These are phyloP conservation scores for Dillenia turbinata DNA, from an alignment of 164 flowering plant genomes.

Conservation along the genomic window DNA sequence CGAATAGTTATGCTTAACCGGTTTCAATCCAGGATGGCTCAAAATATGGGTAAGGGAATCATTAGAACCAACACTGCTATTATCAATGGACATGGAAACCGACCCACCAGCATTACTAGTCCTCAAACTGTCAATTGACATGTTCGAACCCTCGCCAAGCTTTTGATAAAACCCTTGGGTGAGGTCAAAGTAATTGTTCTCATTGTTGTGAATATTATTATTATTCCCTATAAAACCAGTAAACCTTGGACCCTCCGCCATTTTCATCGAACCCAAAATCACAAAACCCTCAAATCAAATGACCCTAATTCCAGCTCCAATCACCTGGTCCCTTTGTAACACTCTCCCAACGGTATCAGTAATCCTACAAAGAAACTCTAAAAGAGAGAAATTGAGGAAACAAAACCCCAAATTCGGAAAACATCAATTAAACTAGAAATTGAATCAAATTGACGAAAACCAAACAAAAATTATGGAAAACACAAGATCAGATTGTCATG, in stretches of 20 bases:
- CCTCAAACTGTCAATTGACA: slow-evolving; percentile 8
- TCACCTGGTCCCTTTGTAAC: too few relatives aligned
- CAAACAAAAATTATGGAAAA: too few relatives aligned
- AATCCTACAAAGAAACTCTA: background rate
- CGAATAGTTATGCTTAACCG: slow-evolving; percentile 2
- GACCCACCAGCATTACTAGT: slow-evolving; percentile 6
- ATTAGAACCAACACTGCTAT: slow-evolving; percentile 8
- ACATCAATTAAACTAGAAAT: too few relatives aligned
- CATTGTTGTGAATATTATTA: background rate
- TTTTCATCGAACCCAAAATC: background rate
- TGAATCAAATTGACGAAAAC: too few relatives aligned
- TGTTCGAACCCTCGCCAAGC: slow-evolving; percentile 6
- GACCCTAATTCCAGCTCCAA: too few relatives aligned
- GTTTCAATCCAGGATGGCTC: slow-evolving; percentile 2
- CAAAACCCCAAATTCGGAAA: too few relatives aligned
- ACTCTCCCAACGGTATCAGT: too few relatives aligned
- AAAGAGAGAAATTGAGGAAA: too few relatives aligned
- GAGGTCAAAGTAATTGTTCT: slow-evolving; percentile 4
- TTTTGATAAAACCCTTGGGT: slow-evolving; percentile 2
- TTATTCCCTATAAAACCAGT: slow-evolving; percentile 4
- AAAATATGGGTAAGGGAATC: slow-evolving; percentile 9
- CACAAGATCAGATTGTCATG: too few relatives aligned
- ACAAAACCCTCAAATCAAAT: background rate
- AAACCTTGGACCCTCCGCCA: slow-evolving; percentile 8
- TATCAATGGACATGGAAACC: slow-evolving; percentile 7